Evolutionary conservation across 2,329 filamentous ascomycete species (phyloP).

Genomic region (Fusarium sp.): DNA sequence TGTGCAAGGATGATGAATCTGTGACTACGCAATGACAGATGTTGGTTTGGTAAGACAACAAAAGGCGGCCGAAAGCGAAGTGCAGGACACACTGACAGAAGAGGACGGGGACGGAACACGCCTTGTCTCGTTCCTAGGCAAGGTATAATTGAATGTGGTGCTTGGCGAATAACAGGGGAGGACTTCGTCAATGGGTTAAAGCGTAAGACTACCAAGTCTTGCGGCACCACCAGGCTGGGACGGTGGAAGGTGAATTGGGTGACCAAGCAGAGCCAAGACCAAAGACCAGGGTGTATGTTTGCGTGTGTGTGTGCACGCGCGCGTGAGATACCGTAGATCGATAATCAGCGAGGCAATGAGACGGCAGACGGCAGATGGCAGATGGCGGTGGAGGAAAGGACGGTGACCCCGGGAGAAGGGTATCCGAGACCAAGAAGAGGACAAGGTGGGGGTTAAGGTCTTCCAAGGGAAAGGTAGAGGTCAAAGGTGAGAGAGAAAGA

Average conservation of each 20-base stretch:
- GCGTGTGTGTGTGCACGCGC: background rate
- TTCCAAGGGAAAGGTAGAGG: background rate
- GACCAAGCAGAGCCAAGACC: constrained; percentile 11
- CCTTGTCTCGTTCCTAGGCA: constrained; percentile 20
- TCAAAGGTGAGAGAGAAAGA: background rate
- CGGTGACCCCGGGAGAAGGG: constrained; percentile 21
- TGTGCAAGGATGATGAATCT: constrained; percentile 22
- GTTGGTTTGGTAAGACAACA: constrained; percentile 33
- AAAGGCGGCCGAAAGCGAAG: constrained; percentile 22
- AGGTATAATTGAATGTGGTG: constrained; percentile 18
- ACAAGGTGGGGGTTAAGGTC: background rate
- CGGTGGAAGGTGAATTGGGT: constrained; percentile 17
- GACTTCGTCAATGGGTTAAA: constrained; percentile 20
- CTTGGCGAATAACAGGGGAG: constrained; percentile 30
- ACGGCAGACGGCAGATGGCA: constrained; percentile 27
- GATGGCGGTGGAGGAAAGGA: constrained; percentile 33
- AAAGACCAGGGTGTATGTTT: constrained; percentile 19
- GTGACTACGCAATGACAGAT: constrained; percentile 23
- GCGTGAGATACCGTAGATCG: constrained; percentile 23
- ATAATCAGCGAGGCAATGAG: constrained; percentile 12
- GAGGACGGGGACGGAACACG: background rate
- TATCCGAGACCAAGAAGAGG: constrained; percentile 7
- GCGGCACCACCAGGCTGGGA: constrained; percentile 35
- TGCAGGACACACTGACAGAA: background rate
- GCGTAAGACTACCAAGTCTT: background rate